phyloP scores from a whole-genome alignment of 306 rosid species.

The Comarum palustre region DNA sequence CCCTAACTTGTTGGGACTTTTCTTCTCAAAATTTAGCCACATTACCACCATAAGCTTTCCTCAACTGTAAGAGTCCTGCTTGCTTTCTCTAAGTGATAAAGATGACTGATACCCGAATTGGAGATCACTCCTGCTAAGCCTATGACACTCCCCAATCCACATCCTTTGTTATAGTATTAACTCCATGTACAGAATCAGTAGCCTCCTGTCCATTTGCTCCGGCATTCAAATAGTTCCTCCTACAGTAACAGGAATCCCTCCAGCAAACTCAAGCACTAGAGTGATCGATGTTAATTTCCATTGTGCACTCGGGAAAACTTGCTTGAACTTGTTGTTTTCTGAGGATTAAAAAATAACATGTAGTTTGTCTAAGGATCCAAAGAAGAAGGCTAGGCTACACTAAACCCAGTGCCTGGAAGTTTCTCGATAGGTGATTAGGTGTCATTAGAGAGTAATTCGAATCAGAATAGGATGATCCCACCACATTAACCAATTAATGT shows the following conservation, averaged over 20 bases:
- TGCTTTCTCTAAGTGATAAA: background rate
- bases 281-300: background rate
- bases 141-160: constrained; percentile 26
- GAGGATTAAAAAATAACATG: too few relatives aligned
- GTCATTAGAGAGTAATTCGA: too few relatives aligned
- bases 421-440: too few relatives aligned
- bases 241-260: constrained; percentile 35
- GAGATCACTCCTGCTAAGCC: constrained; percentile 18
- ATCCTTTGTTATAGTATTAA: constrained; percentile 22
- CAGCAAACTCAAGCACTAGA: constrained; percentile 30
- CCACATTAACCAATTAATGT: too few relatives aligned
- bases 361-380: too few relatives aligned
- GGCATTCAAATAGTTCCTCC: constrained; percentile 38
- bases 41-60: background rate
- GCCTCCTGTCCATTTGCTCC: constrained; percentile 41
- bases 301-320: background rate
- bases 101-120: constrained; percentile 28
- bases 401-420: too few relatives aligned
- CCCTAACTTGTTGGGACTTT: constrained; percentile 30
- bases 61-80: background rate
- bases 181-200: constrained; percentile 21
- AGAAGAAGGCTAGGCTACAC: too few relatives aligned
- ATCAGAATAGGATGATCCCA: too few relatives aligned
- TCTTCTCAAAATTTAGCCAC: constrained; percentile 24
- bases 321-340: too few relatives aligned